Conservation (phyloP, 2,329 filamentous ascomycete genomes). For the Pseudogymnoascus sp. region DNA sequence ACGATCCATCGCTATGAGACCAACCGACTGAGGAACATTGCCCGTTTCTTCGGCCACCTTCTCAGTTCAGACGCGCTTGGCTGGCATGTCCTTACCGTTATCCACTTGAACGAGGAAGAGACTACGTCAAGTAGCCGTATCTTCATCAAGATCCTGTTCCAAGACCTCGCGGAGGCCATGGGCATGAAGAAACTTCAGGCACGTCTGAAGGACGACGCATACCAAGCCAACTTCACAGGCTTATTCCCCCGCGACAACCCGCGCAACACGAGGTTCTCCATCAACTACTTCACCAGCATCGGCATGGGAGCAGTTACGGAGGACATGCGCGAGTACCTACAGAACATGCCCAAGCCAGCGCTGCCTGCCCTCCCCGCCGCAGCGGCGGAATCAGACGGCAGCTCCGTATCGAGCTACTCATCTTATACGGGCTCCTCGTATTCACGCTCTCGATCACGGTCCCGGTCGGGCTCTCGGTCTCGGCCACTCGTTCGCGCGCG, state of each 20-base stretch:
- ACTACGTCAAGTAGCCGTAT: conserved; percentile 95
- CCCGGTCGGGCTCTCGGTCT: conserved; percentile 19
- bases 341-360: conserved; percentile 82
- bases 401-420: conserved; percentile 68
- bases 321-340: conserved; percentile 84
- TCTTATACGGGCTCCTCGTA: conserved; percentile 63
- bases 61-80: conserved; percentile 82
- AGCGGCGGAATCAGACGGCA: conserved; percentile 53
- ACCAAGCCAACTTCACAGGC: conserved; percentile 73
- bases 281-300: conserved; percentile 99
- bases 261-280: conserved; percentile 88
- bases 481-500: conserved; percentile 20
- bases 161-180: conserved; percentile 81
- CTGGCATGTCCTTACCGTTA: conserved; percentile 80
- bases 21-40: conserved; percentile 89
- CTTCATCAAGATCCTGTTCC: conserved; percentile 96
- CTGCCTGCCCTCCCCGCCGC: conserved; percentile 59
- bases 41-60: conserved; percentile 88
- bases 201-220: conserved; percentile 69
- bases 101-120: conserved; percentile 93
- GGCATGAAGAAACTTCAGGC: conserved; percentile 75
- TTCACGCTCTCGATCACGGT: conserved; percentile 37
- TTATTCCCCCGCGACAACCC: conserved; percentile 87
- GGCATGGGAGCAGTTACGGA: conserved; percentile 93
- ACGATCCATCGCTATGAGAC: conserved; percentile 97